Evolutionary conservation across 2,329 filamentous ascomycete species (phyloP), one percentile per base, ranked within the genome.

Genomic region (Talaromyces sp.): DNA sequence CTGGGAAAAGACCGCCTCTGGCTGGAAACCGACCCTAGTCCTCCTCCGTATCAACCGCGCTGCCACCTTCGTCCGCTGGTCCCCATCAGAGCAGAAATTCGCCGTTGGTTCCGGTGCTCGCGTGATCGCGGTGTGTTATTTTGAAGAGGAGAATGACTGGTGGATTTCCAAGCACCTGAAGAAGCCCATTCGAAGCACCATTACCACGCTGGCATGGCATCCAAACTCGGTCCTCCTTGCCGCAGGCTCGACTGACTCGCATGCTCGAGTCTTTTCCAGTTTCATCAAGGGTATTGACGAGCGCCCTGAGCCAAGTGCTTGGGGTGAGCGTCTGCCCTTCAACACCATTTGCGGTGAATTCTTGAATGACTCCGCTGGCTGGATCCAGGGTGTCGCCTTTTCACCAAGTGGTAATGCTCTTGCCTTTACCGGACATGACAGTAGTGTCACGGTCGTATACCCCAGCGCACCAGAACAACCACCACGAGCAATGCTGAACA

Each of bases 141-240:
- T 99, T 66, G 94, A 99, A 71, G 90, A 96, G 73, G 94, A 99
- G 76, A 97, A 99, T 76, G 92, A 99, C 80, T 99, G 94, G 94
- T 99, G 94, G 94, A 93, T 99, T 37, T 97, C 92, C 33, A 99
- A 99, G 82, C 94, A 99, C 77, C 78, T 99, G 70, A 97, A 97
- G 85, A 99, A 97, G 83, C 94, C 94, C 17, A 96, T 99, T 67
- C 89, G 93, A 63, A 96, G 91, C 72, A 99, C 94, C 52, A 93
- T 99, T 66, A 97, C 94, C 51, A 91, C 89, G 14, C 86, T 99
- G 40, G 87, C 88, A 52, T 99, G 94, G 94, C 94, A 99, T 75
- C 94, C 94, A 32, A 99, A 99, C 81, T 95, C 90, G 9, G 94
- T 99, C 14, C 84, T 99, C 29, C 82, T 99, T 20, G 94, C 93